These are phyloP conservation scores for Hymenoscyphus infarciens DNA, from an alignment of 2,329 filamentous ascomycete species.

Conservation along the genomic window DNA sequence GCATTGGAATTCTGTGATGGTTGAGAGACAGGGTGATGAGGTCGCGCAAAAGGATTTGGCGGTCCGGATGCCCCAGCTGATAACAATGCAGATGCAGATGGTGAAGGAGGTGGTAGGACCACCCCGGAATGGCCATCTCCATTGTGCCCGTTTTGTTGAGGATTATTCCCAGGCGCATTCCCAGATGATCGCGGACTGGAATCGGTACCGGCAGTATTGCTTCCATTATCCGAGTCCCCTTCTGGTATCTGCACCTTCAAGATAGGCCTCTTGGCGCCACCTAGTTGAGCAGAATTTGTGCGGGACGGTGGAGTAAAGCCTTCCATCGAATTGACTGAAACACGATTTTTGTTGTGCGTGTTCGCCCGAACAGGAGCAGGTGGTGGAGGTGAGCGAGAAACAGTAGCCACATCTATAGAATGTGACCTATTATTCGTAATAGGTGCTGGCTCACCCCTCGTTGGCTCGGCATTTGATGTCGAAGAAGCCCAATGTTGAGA, in stretches of 20 bases:
- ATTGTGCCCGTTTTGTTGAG: slow-evolving; percentile 37
- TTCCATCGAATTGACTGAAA: slow-evolving; percentile 60
- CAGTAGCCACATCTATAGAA: slow-evolving; percentile 59
- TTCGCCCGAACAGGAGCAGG: slow-evolving; percentile 46
- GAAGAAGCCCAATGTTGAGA: slow-evolving; percentile 77
- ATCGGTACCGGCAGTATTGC: slow-evolving; percentile 68
- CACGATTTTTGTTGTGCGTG: slow-evolving; percentile 44
- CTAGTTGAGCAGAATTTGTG: slow-evolving; percentile 70
- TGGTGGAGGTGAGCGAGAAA: slow-evolving; percentile 50
- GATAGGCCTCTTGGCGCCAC: slow-evolving; percentile 68
- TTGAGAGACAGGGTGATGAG: slow-evolving; percentile 59
- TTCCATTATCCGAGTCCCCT: slow-evolving; percentile 72
- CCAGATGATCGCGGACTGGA: slow-evolving; percentile 40
- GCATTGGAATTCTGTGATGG: slow-evolving; percentile 34
- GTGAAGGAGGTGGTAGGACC: slow-evolving; percentile 88
- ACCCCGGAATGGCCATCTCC: slow-evolving; percentile 61
- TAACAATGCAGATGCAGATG: slow-evolving; percentile 72
- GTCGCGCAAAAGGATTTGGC: slow-evolving; percentile 91
- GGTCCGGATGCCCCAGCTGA: slow-evolving; percentile 90
- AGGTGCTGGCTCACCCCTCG: slow-evolving; percentile 28
- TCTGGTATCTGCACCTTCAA: slow-evolving; percentile 94
- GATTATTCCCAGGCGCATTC: slow-evolving; percentile 25
- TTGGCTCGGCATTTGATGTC: slow-evolving; percentile 41
- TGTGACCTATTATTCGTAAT: slow-evolving; percentile 53
- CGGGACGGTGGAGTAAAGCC: slow-evolving; percentile 69